Evolutionary conservation across 495 filamentous ascomycete genomes (phyloP), one percentile per base, ranked within the genome.

Genomic region (Entonaema liquescens): DNA sequence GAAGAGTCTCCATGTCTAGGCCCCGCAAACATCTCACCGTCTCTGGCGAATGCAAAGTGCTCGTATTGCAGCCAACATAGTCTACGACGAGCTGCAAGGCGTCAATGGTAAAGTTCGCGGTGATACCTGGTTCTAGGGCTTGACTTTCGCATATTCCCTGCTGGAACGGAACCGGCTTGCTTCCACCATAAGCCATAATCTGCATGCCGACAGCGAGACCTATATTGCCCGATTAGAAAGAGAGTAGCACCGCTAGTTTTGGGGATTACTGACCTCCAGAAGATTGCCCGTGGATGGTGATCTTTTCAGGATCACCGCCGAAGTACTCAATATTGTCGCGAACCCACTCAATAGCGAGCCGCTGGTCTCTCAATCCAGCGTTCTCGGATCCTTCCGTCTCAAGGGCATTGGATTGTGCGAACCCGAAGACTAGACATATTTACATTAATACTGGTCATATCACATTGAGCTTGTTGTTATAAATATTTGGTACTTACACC

Each of bases 321-420:
- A 91, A 91, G 13, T 76, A 80, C 68, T 71, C 78, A 54, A 89
- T 87, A 67, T 90, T 88, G 31, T 83, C 78, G n/a, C 83, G 79
- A 2, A 89, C 79, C 81, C 85, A 88, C 50, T 86, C 83, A 26
- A 88, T 77, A 5, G 80, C 85, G 21, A 87, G 74, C 4, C 84
- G 80, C 72, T 89, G 85, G 75, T 90, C 87, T 33, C 86, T 81
- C 5, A 89, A 71, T 0, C 85, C 88, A 11, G 87, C 79, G 65
- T 87, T 89, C 55, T 78, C 73, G 0, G 74, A 78, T 2, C 74
- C 72, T 50, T 78, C 76, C 0, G 56, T 60, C 36, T 74, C 21
- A 9, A 77, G 70, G 12, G 76, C 76, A 21, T 64, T 59, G 42
- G 74, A 75, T 47, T 75, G 69, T 1, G 73, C 56, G 61, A 78